These are phyloP conservation scores for Hymenoscyphus infarciens DNA, from an alignment of 2,329 filamentous ascomycete genomes.

Conservation along the genomic window DNA sequence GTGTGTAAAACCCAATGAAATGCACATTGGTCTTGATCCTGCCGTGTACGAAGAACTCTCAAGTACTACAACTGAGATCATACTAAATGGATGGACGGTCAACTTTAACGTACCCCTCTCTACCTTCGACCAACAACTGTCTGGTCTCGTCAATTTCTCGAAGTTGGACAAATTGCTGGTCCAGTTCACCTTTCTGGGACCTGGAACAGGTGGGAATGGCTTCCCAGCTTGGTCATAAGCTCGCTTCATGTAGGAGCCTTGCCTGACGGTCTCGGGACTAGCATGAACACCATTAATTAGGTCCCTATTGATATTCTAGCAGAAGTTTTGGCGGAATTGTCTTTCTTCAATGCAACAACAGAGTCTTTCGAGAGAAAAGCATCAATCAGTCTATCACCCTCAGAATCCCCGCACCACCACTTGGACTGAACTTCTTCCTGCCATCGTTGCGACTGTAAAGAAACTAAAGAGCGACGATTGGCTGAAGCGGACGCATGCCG, in stretches of 20 bases:
- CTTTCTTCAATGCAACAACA: neutral
- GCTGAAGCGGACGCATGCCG: neutral
- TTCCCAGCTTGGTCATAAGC: constrained; percentile 39
- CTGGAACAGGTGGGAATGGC: constrained; percentile 56
- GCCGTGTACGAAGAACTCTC: constrained; percentile 7
- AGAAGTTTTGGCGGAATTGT: constrained; percentile 36
- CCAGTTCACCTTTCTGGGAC: constrained; percentile 39
- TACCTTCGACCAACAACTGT: constrained; percentile 37
- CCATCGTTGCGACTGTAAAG: neutral
- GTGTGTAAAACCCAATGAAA: constrained; percentile 44
- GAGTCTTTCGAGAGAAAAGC: neutral
- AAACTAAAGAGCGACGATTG: neutral
- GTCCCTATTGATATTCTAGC: constrained; percentile 43
- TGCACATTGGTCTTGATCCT: constrained; percentile 44
- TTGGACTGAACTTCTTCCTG: constrained; percentile 5
- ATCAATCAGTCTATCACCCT: constrained; percentile 8
- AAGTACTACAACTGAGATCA: constrained; percentile 22
- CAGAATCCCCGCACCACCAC: neutral
- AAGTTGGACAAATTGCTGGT: constrained; percentile 46
- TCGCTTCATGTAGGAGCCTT: constrained; percentile 4
- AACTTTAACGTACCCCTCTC: constrained; percentile 35
- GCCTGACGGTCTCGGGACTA: constrained; percentile 22
- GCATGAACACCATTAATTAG: constrained; percentile 40
- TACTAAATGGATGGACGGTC: constrained; percentile 37
- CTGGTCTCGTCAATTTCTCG: constrained; percentile 40